These are phyloP conservation scores for Penicillium soppii DNA, from an alignment of 495 filamentous ascomycete species.

Conservation along the genomic window DNA sequence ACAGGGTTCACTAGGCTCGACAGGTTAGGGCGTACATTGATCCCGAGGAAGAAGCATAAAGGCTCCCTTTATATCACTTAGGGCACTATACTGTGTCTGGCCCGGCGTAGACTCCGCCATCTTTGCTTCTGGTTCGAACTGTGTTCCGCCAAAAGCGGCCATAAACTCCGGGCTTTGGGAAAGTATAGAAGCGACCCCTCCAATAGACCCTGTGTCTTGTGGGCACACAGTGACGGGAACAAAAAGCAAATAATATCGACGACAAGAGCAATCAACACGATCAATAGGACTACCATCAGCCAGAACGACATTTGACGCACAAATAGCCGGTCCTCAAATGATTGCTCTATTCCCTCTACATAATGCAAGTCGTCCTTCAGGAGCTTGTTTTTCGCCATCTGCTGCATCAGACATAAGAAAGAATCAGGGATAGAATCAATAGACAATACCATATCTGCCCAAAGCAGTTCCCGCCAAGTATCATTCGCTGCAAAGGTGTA, in stretches of 20 bases:
- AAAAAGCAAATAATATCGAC: not conserved
- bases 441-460: not conserved
- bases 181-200: constrained; percentile 13
- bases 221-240: constrained; percentile 9
- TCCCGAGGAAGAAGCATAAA: not conserved
- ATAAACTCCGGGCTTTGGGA: constrained; percentile 8
- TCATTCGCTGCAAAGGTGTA: not conserved
- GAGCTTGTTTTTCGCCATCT: not conserved
- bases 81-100: not conserved
- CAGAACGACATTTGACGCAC: constrained; percentile 7
- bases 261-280: not conserved
- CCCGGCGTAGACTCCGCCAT: not conserved
- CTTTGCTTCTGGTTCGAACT: not conserved
- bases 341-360: not conserved
- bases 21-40: not conserved
- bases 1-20: not conserved
- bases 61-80: not conserved
- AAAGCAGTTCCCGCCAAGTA: not conserved
- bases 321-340: not conserved
- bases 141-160: not conserved
- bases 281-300: constrained; percentile 7
- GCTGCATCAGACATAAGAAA: not conserved
- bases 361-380: not conserved
- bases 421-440: not conserved
- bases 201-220: constrained; percentile 14